phyloP scores from a whole-genome alignment of 108 stramenopile species.

The Epipyxis sp. region DNA sequence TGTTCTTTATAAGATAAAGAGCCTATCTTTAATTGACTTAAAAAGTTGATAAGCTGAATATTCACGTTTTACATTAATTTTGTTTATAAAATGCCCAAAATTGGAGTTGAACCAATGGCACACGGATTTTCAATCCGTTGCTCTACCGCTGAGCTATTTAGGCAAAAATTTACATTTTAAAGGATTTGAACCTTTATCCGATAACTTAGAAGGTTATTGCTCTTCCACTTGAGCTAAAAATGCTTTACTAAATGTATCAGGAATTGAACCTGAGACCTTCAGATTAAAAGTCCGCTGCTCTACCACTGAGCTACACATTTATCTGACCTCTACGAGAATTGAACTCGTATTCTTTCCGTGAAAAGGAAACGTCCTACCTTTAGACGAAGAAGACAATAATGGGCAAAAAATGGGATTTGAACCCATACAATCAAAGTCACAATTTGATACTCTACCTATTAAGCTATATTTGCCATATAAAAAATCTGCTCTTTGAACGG shows the following conservation, averaged over 20 bases:
- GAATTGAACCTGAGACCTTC: conserved; percentile 18
- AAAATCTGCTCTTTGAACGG: conserved; percentile 31
- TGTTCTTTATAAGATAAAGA: background rate
- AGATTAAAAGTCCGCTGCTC: conserved; percentile 28
- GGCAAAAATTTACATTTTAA: conserved; percentile 22
- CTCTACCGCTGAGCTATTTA: conserved; percentile 30
- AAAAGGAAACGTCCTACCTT: conserved; percentile 25
- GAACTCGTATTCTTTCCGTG: conserved; percentile 29
- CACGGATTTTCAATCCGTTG: conserved; percentile 24
- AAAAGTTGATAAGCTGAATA: too few relatives aligned
- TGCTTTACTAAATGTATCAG: conserved; percentile 11
- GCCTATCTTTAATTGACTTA: too few relatives aligned
- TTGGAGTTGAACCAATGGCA: conserved; percentile 20
- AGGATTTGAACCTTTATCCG: conserved; percentile 28
- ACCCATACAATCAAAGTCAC: conserved; percentile 29
- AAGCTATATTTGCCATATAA: conserved; percentile 7
- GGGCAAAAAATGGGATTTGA: conserved; percentile 29
- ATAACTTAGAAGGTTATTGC: conserved; percentile 27
- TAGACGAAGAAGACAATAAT: conserved; percentile 35
- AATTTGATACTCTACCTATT: conserved; percentile 32
- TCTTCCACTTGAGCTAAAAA: conserved; percentile 28
- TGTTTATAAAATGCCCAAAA: conserved; percentile 19
- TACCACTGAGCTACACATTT: conserved; percentile 28
- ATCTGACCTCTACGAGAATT: conserved; percentile 19
- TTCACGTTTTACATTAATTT: too few relatives aligned